Evolutionary conservation across 2,329 filamentous ascomycete genomes (phyloP), one percentile per base, ranked within the genome.

Genomic region (Amauroascus niger): DNA sequence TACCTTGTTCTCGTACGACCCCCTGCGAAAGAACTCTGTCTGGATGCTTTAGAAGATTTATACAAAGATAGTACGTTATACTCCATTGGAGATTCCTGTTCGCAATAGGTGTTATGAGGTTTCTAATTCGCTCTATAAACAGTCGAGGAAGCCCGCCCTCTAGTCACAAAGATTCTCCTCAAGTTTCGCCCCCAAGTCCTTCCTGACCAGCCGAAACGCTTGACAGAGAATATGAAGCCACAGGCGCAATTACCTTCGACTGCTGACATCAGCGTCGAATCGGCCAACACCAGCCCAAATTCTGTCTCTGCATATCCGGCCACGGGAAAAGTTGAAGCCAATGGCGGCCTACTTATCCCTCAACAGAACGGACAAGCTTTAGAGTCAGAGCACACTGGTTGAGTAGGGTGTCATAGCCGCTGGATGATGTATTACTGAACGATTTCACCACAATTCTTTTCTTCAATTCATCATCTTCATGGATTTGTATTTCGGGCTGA

Each of bases 1-100:
- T 80, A 82, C 61, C 65, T 81, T 24, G 69, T 80, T 55, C 74
- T 80, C 67, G 74, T 81, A 62, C 73, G 79, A n/a, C 79, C 80
- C 4, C 81, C 81, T 0, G 77, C 76, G 1, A 71, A 79, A 53
- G 76, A 79, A 14, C 68, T 79, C 51, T 78, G 76, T 43, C 65
- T 83, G 9, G 79, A 83, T 61, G 75, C 78, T 1, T 62, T 83
- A 9, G 76, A 80, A 58, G 75, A 79, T 58, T 71, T 84, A 39
- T 83, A 80, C 70, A 70, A 71, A 54, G 77, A 74, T 47, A 76
- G 76, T 74, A 70, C 65, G 72, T 64, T 45, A 26, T n/a, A 39
- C 9, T 24, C 18, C 28, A 28, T 28, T 18, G n/a, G 2, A 16
- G 9, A 39, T 39, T 18, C 14, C 6, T 5, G 6, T 14, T 11